These are phyloP conservation scores for Leccinum pseudoinsigne DNA, from an alignment of 1,284 basidiomycete species.

Conservation along the genomic window DNA sequence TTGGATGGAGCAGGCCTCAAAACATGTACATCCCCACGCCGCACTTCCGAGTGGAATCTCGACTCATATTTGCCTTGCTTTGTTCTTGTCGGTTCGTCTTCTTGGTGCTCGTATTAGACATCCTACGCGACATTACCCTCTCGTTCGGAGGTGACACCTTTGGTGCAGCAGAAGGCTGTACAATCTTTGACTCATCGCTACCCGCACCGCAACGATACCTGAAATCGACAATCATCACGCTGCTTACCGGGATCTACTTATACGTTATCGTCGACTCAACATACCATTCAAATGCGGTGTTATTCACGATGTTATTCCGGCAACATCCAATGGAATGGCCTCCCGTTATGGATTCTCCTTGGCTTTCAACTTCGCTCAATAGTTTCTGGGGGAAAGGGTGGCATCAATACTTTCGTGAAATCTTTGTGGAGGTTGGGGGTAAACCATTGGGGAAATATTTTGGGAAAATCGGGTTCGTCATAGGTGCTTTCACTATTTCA, in stretches of 20 bases:
- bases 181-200: conserved; percentile 50
- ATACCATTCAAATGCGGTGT: conserved; percentile 45
- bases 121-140: neutral
- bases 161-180: conserved; percentile 33
- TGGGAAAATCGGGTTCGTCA: conserved; percentile 47
- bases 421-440: conserved; percentile 38
- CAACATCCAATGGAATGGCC: conserved; percentile 30
- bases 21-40: conserved; percentile 15
- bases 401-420: conserved; percentile 45
- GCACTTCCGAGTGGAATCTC: conserved; percentile 20
- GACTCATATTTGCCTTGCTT: conserved; percentile 16
- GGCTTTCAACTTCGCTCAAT: conserved; percentile 28
- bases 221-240: conserved; percentile 42
- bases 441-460: conserved; percentile 34
- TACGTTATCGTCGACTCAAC: conserved; percentile 43
- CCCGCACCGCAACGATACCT: conserved; percentile 43
- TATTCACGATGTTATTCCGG: conserved; percentile 41
- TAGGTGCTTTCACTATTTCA: conserved; percentile 59
- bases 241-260: conserved; percentile 42
- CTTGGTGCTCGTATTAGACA: conserved; percentile 13
- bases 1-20: conserved; percentile 28
- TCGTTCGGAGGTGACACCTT: conserved; percentile 26
- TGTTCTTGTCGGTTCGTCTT: conserved; percentile 15
- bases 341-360: neutral
- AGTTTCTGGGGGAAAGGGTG: conserved; percentile 46